Conservation (phyloP, 176 grass and related monocot species). For the Themeda triandra region DNA sequence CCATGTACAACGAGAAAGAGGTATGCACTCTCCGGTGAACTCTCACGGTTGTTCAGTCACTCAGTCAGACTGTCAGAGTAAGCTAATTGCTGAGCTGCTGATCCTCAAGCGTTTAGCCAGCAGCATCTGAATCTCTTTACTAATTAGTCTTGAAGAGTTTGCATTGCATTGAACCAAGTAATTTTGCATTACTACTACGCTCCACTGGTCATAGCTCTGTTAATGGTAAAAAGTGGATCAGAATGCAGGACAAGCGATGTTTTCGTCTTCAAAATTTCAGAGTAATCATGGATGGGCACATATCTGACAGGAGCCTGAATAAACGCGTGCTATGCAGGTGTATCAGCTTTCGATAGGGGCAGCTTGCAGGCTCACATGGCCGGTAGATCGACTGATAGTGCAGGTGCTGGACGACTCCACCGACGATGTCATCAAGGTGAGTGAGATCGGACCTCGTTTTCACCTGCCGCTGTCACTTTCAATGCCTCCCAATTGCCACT, state of each 20-base stretch:
- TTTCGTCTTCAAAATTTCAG: background rate
- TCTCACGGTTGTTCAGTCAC: background rate
- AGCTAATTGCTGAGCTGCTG: background rate
- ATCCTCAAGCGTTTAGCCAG: background rate
- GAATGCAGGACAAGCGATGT: background rate
- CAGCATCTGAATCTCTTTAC: background rate
- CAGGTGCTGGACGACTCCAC: conserved; percentile 90
- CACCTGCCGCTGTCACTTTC: background rate
- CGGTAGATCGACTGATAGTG: conserved; percentile 59
- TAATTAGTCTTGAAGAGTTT: background rate
- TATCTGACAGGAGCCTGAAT: conserved; percentile 10
- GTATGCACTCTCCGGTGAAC: conserved; percentile 12
- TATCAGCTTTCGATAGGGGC: conserved; percentile 75
- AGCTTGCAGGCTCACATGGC: conserved; percentile 76
- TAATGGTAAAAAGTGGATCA: background rate
- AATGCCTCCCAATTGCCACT: background rate
- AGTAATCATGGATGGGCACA: background rate
- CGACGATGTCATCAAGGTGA: conserved; percentile 51
- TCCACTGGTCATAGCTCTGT: no score
- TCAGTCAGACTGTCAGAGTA: background rate
- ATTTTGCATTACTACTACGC: background rate
- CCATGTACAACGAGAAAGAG: conserved; percentile 92
- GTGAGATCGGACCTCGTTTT: conserved; percentile 4
- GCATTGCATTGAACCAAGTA: background rate
- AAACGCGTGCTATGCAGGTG: conserved; percentile 45